Conservation (phyloP, 2,329 filamentous ascomycete species). For the Blastomyces percursus region DNA sequence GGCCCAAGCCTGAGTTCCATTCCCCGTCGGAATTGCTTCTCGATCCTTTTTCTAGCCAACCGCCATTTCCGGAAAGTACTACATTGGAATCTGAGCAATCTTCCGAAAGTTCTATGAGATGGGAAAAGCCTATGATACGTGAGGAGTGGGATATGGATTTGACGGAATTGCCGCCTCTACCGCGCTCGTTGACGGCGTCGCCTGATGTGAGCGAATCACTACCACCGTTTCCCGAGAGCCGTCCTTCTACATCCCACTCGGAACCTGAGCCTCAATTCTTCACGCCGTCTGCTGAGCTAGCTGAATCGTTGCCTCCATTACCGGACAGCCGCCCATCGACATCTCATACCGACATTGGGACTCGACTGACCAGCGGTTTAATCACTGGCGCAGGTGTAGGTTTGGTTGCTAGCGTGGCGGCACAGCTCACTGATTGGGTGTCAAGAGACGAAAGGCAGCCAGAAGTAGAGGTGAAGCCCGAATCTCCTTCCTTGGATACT, state of each 20-base stretch:
- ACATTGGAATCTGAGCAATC: slow-evolving; percentile 21
- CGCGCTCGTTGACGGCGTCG: slow-evolving; percentile 1
- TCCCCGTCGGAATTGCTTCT: slow-evolving; percentile 37
- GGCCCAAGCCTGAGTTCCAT: slow-evolving; percentile 37
- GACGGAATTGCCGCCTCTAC: slow-evolving; percentile 9
- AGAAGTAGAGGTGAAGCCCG: not conserved
- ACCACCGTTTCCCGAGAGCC: not conserved
- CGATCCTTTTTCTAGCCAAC: slow-evolving; percentile 23
- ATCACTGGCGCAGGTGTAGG: slow-evolving; percentile 2
- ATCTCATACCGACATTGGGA: slow-evolving; percentile 9
- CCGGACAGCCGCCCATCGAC: slow-evolving; percentile 5
- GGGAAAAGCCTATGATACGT: slow-evolving; percentile 15
- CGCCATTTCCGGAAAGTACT: slow-evolving; percentile 19
- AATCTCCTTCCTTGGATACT: not conserved
- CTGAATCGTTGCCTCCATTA: slow-evolving; percentile 3
- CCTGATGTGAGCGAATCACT: slow-evolving; percentile 7
- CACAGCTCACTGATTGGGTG: not conserved
- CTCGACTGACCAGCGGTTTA: slow-evolving; percentile 2
- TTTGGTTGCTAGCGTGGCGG: not conserved
- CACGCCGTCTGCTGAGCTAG: not conserved
- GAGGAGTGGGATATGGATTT: slow-evolving; percentile 15
- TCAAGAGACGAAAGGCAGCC: not conserved
- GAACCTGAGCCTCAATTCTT: slow-evolving; percentile 10
- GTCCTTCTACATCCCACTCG: slow-evolving; percentile 8
- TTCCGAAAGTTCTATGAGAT: slow-evolving; percentile 23